A percentile compares a stretch with the other conserved stretches of the same genome.
Evolutionary conservation across 768 basidiomycete genomes (phyloP).

Genomic region (Tulasnella sp.): DNA sequence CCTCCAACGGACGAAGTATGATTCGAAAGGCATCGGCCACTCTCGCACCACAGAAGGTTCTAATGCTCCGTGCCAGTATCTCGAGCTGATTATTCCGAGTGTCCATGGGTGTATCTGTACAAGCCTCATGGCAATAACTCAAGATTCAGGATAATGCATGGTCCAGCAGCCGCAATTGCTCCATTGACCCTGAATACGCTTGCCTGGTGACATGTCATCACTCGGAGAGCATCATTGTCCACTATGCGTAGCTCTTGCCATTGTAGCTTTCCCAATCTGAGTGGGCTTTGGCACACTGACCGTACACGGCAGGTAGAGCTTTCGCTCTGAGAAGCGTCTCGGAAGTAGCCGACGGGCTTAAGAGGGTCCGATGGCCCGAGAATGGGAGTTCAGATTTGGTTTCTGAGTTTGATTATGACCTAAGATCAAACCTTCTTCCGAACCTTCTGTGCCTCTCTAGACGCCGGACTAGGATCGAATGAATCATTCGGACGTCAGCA

Average conservation of each 20-base stretch:
- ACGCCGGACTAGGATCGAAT: background rate
- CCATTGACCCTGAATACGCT: background rate
- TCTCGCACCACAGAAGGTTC: background rate
- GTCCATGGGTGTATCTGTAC: background rate
- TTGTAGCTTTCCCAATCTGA: background rate
- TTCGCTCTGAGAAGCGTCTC: background rate
- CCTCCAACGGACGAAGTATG: too few species aligned
- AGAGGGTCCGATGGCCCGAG: background rate
- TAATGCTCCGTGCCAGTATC: background rate
- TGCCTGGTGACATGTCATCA: background rate
- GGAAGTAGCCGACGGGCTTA: background rate
- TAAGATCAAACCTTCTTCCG: background rate
- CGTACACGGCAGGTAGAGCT: background rate
- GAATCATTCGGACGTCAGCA: background rate
- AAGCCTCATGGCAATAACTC: background rate
- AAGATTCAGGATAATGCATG: background rate
- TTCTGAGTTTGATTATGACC: background rate
- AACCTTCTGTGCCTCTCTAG: background rate
- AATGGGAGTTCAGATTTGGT: background rate
- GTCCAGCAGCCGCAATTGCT: background rate
- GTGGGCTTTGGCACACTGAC: background rate
- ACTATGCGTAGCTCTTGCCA: background rate
- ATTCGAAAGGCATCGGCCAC: too few species aligned
- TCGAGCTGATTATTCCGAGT: background rate
- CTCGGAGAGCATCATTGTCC: background rate